Base-by-base conservation (phyloP, 164 flowering plant genomes). In the Vitis rotundifolia region DNA sequence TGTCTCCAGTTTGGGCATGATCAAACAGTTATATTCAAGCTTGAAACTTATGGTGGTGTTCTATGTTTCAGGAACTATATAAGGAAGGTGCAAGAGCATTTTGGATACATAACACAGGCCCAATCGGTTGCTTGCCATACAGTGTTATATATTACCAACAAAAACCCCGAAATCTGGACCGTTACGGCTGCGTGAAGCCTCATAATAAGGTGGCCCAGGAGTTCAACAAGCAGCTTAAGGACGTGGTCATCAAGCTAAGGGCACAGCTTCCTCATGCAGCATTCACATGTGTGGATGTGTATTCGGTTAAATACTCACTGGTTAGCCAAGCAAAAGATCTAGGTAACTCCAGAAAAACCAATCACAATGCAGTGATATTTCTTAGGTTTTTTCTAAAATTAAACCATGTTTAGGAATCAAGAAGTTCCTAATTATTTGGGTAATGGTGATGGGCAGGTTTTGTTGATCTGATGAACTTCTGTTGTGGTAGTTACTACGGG, bases 21-120 rank as follows among this genome's bases (percentile, higher is more conserved):
- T 37, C 44, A 37, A 37, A 37, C 7, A 37, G 44, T 37, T 37
- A 37, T 22, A 6, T 37, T 3, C 44, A 37, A 37, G 44, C 44
- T 37, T 37, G 44, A 37, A 37, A 28, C 1, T 11, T 13, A 13
- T 57, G 48, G n/a, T 59, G 44, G 14, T 69, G 59, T n/a, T 54
- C 60, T 2, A 49, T 76, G 49, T 68, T 63, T 71, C 85, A 89
- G 93, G 54, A 50, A 74, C 80, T 89, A 12, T 87, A 89, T 69
- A 49, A 75, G 5, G 83, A 76, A 81, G 94, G 93, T 49, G 94
- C 88, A 68, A 84, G 90, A 62, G 48, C 54, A 3, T 90, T 92
- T 67, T 90, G 95, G 95, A 71, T 90, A 26, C 97, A 92, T 58
- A 92, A 89, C 72, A 89, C 95, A 0, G 93, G 92, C 3, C 95